Conservation (phyloP, 371 early-diverging fungal genomes). For the Rhizopus arrhizus region DNA sequence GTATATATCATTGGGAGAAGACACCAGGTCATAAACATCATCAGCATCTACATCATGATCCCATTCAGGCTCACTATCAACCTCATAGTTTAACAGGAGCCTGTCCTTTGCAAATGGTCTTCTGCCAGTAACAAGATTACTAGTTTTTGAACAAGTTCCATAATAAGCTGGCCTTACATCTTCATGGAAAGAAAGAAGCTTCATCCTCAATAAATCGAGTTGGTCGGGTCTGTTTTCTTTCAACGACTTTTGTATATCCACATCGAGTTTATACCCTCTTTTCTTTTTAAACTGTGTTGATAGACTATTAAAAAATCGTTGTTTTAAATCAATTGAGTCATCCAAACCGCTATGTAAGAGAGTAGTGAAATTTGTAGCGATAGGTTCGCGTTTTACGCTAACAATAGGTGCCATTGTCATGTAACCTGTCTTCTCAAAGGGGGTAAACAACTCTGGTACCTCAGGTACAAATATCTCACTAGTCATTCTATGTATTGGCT, state of each 20-base stretch:
- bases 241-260: conserved; percentile 11
- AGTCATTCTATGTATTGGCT: neutral
- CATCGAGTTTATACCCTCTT: neutral
- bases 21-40: conserved; percentile 18
- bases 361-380: conserved; percentile 21
- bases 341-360: conserved; percentile 6
- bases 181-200: conserved; percentile 71
- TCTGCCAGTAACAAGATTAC: conserved; percentile 57
- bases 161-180: conserved; percentile 78
- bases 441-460: conserved; percentile 1
- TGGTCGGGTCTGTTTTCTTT: neutral
- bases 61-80: conserved; percentile 91
- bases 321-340: conserved; percentile 8
- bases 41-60: conserved; percentile 42
- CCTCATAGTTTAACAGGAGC: conserved; percentile 70
- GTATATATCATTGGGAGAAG: neutral
- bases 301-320: conserved; percentile 17
- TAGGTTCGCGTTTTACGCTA: neutral
- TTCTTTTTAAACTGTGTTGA: conserved; percentile 1
- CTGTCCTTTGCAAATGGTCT: conserved; percentile 69
- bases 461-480: neutral
- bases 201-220: conserved; percentile 45
- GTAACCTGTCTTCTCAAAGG: neutral
- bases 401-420: neutral
- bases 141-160: conserved; percentile 77